Conservation (phyloP, 306 rosid species). For the Quercus rubra region DNA sequence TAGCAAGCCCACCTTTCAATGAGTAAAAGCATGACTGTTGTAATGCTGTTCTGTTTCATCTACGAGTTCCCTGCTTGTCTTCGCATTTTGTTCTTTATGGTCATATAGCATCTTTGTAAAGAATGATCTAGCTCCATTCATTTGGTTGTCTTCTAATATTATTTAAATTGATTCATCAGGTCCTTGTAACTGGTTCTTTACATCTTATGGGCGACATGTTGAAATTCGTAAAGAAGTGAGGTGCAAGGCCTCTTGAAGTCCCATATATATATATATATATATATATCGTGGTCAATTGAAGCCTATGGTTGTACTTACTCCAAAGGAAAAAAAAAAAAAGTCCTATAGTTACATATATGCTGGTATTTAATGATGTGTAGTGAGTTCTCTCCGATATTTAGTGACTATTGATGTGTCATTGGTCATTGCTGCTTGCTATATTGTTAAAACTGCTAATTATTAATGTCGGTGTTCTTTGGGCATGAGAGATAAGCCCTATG, state of each 20-base stretch:
- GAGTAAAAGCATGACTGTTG: background rate
- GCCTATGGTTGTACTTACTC: background rate
- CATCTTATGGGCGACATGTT: constrained; percentile 90
- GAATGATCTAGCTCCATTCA: background rate
- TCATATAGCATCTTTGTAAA: background rate
- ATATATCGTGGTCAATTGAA: background rate
- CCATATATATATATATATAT: background rate
- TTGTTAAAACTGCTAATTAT: constrained; percentile 1
- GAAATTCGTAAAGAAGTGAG: constrained; percentile 73
- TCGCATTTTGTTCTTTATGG: background rate
- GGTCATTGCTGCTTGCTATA: background rate
- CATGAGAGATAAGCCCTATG: background rate
- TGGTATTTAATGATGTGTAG: background rate
- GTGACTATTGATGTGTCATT: background rate
- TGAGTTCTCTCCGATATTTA: background rate
- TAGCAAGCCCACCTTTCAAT: background rate
- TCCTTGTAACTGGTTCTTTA: constrained; percentile 86
- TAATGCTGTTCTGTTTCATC: background rate
- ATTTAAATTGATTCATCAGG: constrained; percentile 46
- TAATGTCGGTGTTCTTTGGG: constrained; percentile 9
- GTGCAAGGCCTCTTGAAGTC: constrained; percentile 12
- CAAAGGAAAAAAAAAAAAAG: too few relatives aligned
- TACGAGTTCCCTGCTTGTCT: background rate
- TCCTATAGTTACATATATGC: background rate
- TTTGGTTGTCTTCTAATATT: constrained; percentile 3